Conservation (phyloP, 345 rosid species). For the Adansonia digitata region DNA sequence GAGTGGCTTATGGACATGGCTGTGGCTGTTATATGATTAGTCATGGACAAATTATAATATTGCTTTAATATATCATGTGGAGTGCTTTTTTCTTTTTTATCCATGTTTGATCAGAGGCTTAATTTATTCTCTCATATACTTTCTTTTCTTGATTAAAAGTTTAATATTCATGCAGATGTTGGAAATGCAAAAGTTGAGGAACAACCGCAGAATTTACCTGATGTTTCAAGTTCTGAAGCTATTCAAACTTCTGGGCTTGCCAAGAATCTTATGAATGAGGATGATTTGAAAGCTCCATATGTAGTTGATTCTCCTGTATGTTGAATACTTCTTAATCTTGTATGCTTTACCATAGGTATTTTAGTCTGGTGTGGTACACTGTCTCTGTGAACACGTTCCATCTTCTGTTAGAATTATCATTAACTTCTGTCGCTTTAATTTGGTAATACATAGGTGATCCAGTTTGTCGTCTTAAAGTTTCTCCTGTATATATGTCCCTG, state of each 20-base stretch:
- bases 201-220: constrained; percentile 54
- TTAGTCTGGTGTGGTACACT: background rate
- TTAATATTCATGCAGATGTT: constrained; percentile 47
- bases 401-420: background rate
- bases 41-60: background rate
- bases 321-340: constrained; percentile 14
- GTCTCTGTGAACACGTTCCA: background rate
- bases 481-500: background rate
- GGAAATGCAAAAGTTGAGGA: constrained; percentile 60
- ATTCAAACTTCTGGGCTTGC: constrained; percentile 41
- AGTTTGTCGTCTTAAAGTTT: background rate
- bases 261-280: constrained; percentile 58
- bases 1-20: background rate
- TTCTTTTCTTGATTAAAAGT: background rate
- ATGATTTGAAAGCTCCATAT: constrained; percentile 56
- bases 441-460: background rate
- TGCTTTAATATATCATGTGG: background rate
- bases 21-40: background rate
- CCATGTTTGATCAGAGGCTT: too few relatives aligned
- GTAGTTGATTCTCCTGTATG: constrained; percentile 59
- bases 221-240: constrained; percentile 55
- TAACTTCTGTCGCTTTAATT: background rate
- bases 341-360: background rate
- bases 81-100: too few relatives aligned
- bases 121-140: background rate